Evolutionary conservation across 2,329 filamentous ascomycete species (phyloP), one percentile per base, ranked within the genome.

Genomic region (Dothistroma septosporum): DNA sequence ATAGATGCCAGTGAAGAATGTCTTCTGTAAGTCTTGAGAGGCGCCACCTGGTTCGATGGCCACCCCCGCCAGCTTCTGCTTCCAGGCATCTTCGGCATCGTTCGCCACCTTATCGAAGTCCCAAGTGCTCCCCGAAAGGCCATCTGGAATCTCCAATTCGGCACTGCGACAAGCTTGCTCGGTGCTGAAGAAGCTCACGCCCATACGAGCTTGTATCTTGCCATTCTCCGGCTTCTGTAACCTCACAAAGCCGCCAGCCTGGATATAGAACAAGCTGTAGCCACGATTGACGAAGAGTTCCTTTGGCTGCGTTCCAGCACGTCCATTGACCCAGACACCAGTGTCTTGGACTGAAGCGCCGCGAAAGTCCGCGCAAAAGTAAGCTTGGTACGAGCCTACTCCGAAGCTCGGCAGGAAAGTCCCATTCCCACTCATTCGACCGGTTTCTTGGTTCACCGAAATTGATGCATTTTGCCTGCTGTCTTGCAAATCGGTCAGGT

Each of bases 181-280:
- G 2, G 77, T 76, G 69, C 84, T 88, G 64, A 90, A 83, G 70
- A 89, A 88, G 64, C 87, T 90, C 10, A 89, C 76, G 0, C 87
- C 87, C 10, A 88, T 84, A n/a, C 88, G 82, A 14, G 82, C 86
- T 6, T 82, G 73, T 14, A 91, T 79, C 4, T 52, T 63, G 7
- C 61, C 60, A 55, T 57, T 61, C 2, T 48, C 24, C 1, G 65
- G 65, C 10, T 53, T 12, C 6, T 60, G 50, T 10, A 68, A 63
- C 10, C 58, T 53, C n/a, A 62, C 58, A 14, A 67, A 64, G 11
- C 63, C 75, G 2, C 76, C 75, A 4, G 72, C 76, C 33, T 75
- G 75, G 12, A 77, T 68, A 64, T 66, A 70, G 68, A 57, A 69
- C 52, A 66, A 68, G 12, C 71, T 67, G 53, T 75, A 73, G 7